Evolutionary conservation across 192 early-diverging fungal species (phyloP), one percentile per base, ranked within the genome.

Genomic region (Rhizophagus sp.): DNA sequence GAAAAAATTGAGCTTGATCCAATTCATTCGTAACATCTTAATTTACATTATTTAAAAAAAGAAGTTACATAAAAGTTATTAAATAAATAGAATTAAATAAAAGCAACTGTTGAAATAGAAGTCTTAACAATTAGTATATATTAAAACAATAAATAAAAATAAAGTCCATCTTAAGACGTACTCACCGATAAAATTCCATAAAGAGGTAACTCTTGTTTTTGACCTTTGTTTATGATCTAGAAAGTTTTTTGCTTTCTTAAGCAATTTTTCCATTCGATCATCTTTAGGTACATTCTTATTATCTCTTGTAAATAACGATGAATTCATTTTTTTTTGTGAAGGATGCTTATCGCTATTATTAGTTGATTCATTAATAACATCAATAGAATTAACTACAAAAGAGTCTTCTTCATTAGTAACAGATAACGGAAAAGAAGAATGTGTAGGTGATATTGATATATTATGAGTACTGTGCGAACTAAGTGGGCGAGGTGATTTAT

Each of bases 1-100:
- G 89, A 81, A 94, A 94, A 84, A 95, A 94, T 81, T 88, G 91
- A 44, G 87, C 85, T 80, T 95, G 91, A 63, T 95, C 93, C 76
- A 89, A 88, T 50, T 90, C 90, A 52, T 86, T 92, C 13, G 90
- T 83, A 39, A 84, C 87, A 83, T 94, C 92, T 50, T 68, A 19
- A 49, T 50, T 17, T n/a, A 27, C 4, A 17, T 68, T 41, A 52
- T 61, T 30, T 63, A n/a, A 68, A 71, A n/a, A 79, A 22, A 78
- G 50, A 67, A 41, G 39, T 41, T 41, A 41, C 7, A 41, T 30
- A 49, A 57, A 19, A 57, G 17, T 52, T 52, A 52, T 19, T 52
- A 52, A 4, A 52, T 52, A 19, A 52, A 19, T 52, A 52, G 17
- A 52, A 17, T 52, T 52, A 52, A 52, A 52, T 52, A 52, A 36